A percentile compares a stretch with the other conserved stretches of the same genome.
These are phyloP conservation scores for Malassezia sp. DNA, from an alignment of 1,284 basidiomycete species.

Conservation along the genomic window DNA sequence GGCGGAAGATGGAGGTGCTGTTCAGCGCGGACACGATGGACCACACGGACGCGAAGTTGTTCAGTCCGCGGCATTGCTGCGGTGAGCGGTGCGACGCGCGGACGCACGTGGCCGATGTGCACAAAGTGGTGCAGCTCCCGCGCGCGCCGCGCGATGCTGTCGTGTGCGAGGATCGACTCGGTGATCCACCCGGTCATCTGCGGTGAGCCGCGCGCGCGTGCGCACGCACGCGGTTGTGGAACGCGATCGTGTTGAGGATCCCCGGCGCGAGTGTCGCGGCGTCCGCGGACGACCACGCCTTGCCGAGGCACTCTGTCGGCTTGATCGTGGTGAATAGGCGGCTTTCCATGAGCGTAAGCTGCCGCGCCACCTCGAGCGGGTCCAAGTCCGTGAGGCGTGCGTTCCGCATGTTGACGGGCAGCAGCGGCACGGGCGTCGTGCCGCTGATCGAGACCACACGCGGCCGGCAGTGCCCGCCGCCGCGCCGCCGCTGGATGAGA, in stretches of 20 bases:
- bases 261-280: slow-evolving; percentile 53
- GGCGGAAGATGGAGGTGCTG: slow-evolving; percentile 77
- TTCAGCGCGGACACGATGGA: slow-evolving; percentile 91
- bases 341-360: slow-evolving; percentile 85
- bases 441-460: background rate
- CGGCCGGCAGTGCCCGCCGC: too few species aligned
- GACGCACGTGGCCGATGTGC: slow-evolving; percentile 61
- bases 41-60: slow-evolving; percentile 92
- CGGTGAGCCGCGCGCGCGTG: background rate
- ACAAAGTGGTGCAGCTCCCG: slow-evolving; percentile 80
- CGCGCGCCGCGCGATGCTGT: slow-evolving; percentile 75
- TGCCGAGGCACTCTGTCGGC: slow-evolving; percentile 73
- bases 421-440: slow-evolving; percentile 54
- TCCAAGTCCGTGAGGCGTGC: slow-evolving; percentile 69
- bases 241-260: slow-evolving; percentile 71
- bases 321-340: slow-evolving; percentile 75
- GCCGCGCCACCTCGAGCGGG: slow-evolving; percentile 77
- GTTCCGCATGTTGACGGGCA: slow-evolving; percentile 59
- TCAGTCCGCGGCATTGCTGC: slow-evolving; percentile 66
- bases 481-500: background rate
- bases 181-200: slow-evolving; percentile 77
- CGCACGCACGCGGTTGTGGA: slow-evolving; percentile 10
- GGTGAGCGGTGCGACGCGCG: background rate
- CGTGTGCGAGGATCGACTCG: slow-evolving; percentile 70
- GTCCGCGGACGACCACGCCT: slow-evolving; percentile 45